Conservation (phyloP, 2,329 filamentous ascomycete species). For the Fusarium fujikuroi region DNA sequence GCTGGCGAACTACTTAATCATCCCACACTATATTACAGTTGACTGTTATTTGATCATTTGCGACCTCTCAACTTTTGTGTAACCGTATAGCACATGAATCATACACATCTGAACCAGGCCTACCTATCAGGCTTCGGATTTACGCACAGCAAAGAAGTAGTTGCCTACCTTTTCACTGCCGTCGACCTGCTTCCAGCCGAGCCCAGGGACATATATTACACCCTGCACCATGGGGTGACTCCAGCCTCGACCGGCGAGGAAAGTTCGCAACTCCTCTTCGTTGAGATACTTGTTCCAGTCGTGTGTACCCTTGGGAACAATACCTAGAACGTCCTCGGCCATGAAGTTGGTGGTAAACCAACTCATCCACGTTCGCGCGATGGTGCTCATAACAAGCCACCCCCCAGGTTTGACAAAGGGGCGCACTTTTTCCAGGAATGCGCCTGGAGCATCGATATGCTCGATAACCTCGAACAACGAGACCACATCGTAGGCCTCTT, state of each 20-base stretch:
- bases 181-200: slow-evolving; percentile 87
- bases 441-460: slow-evolving; percentile 81
- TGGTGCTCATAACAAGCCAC: slow-evolving; percentile 93
- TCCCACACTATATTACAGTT: slow-evolving; percentile 32
- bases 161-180: slow-evolving; percentile 91
- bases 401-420: slow-evolving; percentile 88
- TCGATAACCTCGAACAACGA: slow-evolving; percentile 95
- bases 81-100: slow-evolving; percentile 12
- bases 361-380: slow-evolving; percentile 86
- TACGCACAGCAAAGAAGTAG: slow-evolving; percentile 90
- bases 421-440: slow-evolving; percentile 77
- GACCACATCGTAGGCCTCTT: slow-evolving; percentile 77
- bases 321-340: slow-evolving; percentile 86
- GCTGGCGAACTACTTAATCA: background rate
- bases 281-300: slow-evolving; percentile 98
- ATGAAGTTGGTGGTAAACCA: slow-evolving; percentile 94
- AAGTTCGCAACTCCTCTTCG: slow-evolving; percentile 75
- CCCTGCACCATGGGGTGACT: slow-evolving; percentile 74
- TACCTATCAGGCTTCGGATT: slow-evolving; percentile 39
- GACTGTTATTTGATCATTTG: background rate
- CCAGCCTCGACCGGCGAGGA: slow-evolving; percentile 68
- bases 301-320: slow-evolving; percentile 93
- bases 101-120: slow-evolving; percentile 7
- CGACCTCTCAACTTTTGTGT: background rate
- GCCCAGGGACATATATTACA: slow-evolving; percentile 87